Evolutionary conservation across 352 stramenopile species (phyloP).

Genomic region (Phytophthora cactorum): DNA sequence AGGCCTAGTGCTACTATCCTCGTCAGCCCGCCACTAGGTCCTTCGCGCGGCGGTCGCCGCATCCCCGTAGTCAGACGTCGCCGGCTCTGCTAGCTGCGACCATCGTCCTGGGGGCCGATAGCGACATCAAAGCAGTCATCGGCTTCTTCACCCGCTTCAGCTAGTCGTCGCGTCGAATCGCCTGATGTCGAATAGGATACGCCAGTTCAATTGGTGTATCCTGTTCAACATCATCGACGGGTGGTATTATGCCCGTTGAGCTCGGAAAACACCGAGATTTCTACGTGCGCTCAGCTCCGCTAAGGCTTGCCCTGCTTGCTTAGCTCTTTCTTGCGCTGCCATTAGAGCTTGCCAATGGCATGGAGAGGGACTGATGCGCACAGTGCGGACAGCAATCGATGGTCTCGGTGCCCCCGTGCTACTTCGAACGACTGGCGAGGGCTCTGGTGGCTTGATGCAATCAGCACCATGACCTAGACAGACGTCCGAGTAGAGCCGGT

Average conservation of each 20-base stretch:
- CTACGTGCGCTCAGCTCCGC: background rate
- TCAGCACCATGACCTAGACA: no score
- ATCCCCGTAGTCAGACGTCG: constrained; percentile 13
- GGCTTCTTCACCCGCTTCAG: background rate
- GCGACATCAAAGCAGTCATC: constrained; percentile 9
- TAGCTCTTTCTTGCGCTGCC: background rate
- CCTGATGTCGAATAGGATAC: constrained; percentile 1
- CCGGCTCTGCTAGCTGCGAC: constrained; percentile 9
- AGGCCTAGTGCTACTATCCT: constrained; percentile 10
- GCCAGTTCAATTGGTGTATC: background rate
- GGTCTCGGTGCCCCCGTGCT: background rate
- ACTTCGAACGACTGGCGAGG: constrained; percentile 3
- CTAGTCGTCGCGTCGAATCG: constrained; percentile 27
- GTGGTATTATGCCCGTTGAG: background rate
- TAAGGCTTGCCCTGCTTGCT: constrained; percentile 1
- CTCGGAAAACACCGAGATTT: constrained; percentile 14
- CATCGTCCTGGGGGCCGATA: background rate
- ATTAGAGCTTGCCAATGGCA: background rate
- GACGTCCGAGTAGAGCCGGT: constrained; percentile 9
- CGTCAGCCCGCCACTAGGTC: constrained; percentile 1
- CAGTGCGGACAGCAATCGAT: background rate
- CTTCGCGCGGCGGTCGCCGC: constrained; percentile 2
- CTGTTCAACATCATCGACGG: background rate
- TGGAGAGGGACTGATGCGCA: background rate
- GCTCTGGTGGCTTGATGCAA: no score